Conservation (phyloP, 306 rosid genomes). For the Glycine latifolia region DNA sequence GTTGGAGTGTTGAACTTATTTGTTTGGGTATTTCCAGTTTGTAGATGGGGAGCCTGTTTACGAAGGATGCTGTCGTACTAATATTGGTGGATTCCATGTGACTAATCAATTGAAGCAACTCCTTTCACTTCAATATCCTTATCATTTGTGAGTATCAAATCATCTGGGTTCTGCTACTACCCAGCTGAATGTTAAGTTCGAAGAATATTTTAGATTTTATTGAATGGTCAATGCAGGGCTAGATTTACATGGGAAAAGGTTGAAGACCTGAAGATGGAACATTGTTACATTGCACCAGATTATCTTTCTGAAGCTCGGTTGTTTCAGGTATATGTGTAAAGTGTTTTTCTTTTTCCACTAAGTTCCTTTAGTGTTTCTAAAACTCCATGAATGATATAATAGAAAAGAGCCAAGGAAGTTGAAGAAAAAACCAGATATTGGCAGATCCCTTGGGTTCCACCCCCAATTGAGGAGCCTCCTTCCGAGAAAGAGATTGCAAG, state of each 20-base stretch:
- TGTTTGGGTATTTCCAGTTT: constrained; percentile 54
- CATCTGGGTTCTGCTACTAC: constrained; percentile 33
- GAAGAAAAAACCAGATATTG: constrained; percentile 75
- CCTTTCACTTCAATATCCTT: constrained; percentile 81
- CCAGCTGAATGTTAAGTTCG: constrained; percentile 5
- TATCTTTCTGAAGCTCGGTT: constrained; percentile 69
- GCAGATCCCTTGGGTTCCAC: constrained; percentile 91
- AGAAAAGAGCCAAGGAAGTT: constrained; percentile 70
- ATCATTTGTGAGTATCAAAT: constrained; percentile 69
- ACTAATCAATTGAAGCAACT: constrained; percentile 86
- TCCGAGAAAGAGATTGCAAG: constrained; percentile 87
- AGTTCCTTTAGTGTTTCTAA: constrained; percentile 34
- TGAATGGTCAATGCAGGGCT: constrained; percentile 56
- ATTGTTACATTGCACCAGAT: constrained; percentile 77
- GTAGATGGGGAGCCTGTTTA: constrained; percentile 78
- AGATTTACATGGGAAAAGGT: constrained; percentile 59
- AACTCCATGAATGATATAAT: constrained; percentile 26
- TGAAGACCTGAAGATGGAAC: constrained; percentile 74
- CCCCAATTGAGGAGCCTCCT: constrained; percentile 83
- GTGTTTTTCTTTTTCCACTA: constrained; percentile 19
- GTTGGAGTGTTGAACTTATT: neutral
- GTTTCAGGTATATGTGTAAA: constrained; percentile 63
- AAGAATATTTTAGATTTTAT: constrained; percentile 9
- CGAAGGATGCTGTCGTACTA: constrained; percentile 77
- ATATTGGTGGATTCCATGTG: constrained; percentile 80